These are phyloP conservation scores for Candida schatavii DNA, from an alignment of 805 yeast species.

Conservation along the genomic window DNA sequence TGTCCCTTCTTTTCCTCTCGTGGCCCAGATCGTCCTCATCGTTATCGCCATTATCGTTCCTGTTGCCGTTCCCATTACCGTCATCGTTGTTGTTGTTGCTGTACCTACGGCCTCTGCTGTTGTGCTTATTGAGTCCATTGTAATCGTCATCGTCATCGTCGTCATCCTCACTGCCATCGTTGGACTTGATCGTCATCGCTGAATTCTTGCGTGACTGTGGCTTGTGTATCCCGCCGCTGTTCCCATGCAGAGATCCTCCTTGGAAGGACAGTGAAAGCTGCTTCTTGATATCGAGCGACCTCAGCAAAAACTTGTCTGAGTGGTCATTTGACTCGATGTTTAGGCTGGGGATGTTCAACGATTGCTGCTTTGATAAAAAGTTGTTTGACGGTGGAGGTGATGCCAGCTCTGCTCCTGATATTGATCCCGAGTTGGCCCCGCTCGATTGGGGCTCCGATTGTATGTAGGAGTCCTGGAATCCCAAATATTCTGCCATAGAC, in stretches of 20 bases:
- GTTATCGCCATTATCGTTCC: conserved; percentile 25
- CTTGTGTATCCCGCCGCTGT: conserved; percentile 32
- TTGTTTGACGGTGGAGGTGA: conserved; percentile 13
- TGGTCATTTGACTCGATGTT: conserved; percentile 24
- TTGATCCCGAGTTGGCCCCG: conserved; percentile 11
- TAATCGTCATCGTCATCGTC: conserved; percentile 8
- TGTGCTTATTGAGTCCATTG: conserved; percentile 10
- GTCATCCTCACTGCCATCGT: conserved; percentile 16
- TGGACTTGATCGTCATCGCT: conserved; percentile 21
- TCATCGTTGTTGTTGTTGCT: conserved; percentile 16
- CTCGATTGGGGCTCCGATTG: conserved; percentile 11
- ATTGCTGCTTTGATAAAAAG: conserved; percentile 8
- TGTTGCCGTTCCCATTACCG: conserved; percentile 12
- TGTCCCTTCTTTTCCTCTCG: conserved; percentile 42
- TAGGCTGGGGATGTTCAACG: conserved; percentile 26
- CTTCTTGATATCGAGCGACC: conserved; percentile 37
- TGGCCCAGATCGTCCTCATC: conserved; percentile 39
- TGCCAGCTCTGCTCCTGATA: conserved; percentile 11
- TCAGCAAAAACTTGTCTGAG: conserved; percentile 23
- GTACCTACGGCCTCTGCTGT: conserved; percentile 26
- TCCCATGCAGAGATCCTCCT: conserved; percentile 16
- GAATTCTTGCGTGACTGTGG: conserved; percentile 39
- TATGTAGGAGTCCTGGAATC: conserved; percentile 17
- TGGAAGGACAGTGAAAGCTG: conserved; percentile 40
- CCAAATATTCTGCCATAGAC: conserved; percentile 15